Conservation (phyloP, 2,329 filamentous ascomycete species). For the Hypoxylon rubiginosum region DNA sequence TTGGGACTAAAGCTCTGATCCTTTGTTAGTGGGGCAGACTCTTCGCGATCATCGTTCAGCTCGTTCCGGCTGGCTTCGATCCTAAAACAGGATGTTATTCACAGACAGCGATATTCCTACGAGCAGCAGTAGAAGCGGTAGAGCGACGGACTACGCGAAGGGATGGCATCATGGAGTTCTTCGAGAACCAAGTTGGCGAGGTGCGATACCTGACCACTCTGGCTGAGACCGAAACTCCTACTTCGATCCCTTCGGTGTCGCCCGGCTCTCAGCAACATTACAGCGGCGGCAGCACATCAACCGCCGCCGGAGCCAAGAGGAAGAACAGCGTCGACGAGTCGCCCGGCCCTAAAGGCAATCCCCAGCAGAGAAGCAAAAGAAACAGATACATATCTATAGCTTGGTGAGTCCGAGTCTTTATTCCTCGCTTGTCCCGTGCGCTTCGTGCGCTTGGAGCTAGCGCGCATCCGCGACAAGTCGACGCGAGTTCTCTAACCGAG, state of each 20-base stretch:
- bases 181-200: slow-evolving; percentile 54
- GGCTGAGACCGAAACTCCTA: slow-evolving; percentile 44
- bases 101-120: slow-evolving; percentile 3
- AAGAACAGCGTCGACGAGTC: slow-evolving; percentile 47
- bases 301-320: slow-evolving; percentile 43
- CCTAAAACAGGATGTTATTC: slow-evolving; percentile 27
- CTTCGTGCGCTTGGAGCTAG: not conserved
- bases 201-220: slow-evolving; percentile 52
- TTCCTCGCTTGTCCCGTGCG: slow-evolving; percentile 7
- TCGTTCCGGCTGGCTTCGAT: slow-evolving; percentile 15
- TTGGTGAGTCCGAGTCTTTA: too few relatives aligned
- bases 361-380: slow-evolving; percentile 68
- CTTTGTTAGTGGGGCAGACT: slow-evolving; percentile 35
- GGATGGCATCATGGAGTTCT: slow-evolving; percentile 50
- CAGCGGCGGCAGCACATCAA: not conserved
- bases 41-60: slow-evolving; percentile 24
- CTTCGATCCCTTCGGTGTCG: slow-evolving; percentile 33
- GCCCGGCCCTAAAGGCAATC: slow-evolving; percentile 36
- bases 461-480: slow-evolving; percentile 7
- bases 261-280: slow-evolving; percentile 37
- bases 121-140: slow-evolving; percentile 14
- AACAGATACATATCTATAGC: slow-evolving; percentile 75
- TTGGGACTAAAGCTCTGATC: slow-evolving; percentile 26
- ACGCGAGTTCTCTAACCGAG: slow-evolving; percentile 22
- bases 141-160: slow-evolving; percentile 24